These are phyloP conservation scores for Fraxinus baroniana DNA, from an alignment of 305 asterid genomes.

Conservation along the genomic window DNA sequence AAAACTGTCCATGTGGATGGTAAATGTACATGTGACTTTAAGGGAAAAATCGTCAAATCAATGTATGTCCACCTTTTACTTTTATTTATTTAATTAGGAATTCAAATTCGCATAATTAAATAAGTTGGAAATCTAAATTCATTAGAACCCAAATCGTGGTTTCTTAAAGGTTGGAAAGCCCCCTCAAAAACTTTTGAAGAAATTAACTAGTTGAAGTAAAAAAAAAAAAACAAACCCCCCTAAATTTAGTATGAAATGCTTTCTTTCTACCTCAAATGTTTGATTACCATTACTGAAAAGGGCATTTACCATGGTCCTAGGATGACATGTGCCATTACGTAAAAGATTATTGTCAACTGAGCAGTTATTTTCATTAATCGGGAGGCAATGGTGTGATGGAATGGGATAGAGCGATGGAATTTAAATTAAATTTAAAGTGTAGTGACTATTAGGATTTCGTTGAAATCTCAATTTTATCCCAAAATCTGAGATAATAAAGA, in stretches of 20 bases:
- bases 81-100: background rate
- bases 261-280: background rate
- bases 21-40: background rate
- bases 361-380: no score
- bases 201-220: background rate
- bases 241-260: background rate
- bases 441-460: background rate
- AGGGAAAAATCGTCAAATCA: background rate
- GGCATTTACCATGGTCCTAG: background rate
- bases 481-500: background rate
- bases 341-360: background rate
- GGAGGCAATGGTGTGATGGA: background rate
- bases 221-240: background rate
- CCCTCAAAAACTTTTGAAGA: background rate
- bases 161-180: background rate
- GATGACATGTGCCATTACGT: background rate
- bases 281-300: background rate
- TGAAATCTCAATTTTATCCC: no score
- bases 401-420: background rate
- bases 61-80: background rate
- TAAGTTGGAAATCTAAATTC: background rate
- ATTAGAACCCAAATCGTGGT: background rate
- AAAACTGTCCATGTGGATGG: background rate
- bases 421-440: background rate
- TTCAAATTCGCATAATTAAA: background rate